Evolutionary conservation across 495 filamentous ascomycete species (phyloP), one percentile per base, ranked within the genome.

Genomic region (Hypomontagnella monticulosa): DNA sequence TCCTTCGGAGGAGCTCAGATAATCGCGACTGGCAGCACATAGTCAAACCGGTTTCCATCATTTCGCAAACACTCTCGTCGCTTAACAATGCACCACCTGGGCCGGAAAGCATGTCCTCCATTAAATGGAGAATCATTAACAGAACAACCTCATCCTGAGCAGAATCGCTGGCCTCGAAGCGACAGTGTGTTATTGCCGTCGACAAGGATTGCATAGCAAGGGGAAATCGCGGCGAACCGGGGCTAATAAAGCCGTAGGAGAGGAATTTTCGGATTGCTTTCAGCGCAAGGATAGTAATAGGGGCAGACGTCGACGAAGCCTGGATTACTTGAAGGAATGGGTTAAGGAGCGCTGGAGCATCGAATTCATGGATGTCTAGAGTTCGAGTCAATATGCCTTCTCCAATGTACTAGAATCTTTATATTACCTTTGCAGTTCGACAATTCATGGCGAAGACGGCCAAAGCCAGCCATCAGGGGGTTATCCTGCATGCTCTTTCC

Each of bases 401-500:
- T 33, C 9, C 12, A 41, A n/a, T 47, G 2, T 27, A 18, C 23
- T 40, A 8, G 14, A 4, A 43, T 6, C n/a, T 54, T 54, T n/a
- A 37, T 51, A 36, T 34, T 79, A 90, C 89, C 88, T 87, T 88
- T 93, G 71, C 93, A 96, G n/a, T 86, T 88, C 65, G 92, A 91
- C 70, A 99, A 83, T 78, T 97, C 96, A 66, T 87, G 90, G 58
- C 96, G 85, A 55, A 99, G 78, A 57, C 91, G 88, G 55, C 94
- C 92, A 77, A 99, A 99, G 8, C 93, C 94, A 52, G 91, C 89
- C 81, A 99, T 97, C 65, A 99, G 83, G 34, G 95, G 96, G 72
- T 98, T 97, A 79, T 99, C 95, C 81, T 97, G 92, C 84, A 97
- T 91, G 79, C 93, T 97, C 84, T 93, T 96, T 33, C 95, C 96